A percentile compares a stretch with the other conserved stretches of the same genome.
Conservation (phyloP, 164 flowering plant genomes). For the Buxus sempervirens region DNA sequence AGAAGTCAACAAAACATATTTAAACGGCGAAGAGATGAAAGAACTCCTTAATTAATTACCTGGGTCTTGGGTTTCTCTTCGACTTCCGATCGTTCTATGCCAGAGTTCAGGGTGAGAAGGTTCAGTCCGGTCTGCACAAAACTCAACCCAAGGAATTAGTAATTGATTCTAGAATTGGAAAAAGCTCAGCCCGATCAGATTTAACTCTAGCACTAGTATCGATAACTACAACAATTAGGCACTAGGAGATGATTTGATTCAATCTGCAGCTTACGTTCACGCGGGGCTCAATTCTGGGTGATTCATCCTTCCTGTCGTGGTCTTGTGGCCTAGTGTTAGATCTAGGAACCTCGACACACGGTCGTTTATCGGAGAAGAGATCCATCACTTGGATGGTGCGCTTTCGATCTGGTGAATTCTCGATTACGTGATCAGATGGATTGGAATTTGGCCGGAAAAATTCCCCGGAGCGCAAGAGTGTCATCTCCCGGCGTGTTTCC, state of each 20-base stretch:
- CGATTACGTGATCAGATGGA: background rate
- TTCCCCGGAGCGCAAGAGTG: conserved; percentile 29
- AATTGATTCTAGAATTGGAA: no score
- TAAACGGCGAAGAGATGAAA: background rate
- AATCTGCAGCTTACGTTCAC: conserved; percentile 12
- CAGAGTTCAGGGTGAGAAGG: conserved; percentile 9
- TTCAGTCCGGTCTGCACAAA: conserved; percentile 14
- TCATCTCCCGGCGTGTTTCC: conserved; percentile 27
- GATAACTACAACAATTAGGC: no score
- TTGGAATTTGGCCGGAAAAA: conserved; percentile 21
- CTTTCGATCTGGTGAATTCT: background rate
- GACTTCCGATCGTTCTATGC: background rate
- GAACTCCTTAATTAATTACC: background rate
- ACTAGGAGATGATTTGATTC: background rate
- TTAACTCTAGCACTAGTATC: no score
- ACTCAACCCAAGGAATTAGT: background rate
- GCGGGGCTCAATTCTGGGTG: background rate
- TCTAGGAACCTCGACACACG: background rate
- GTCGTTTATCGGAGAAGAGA: conserved; percentile 16
- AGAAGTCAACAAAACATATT: background rate
- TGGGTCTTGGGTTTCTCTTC: conserved; percentile 12
- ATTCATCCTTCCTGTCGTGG: background rate
- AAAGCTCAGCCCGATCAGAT: background rate
- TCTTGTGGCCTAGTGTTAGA: background rate
- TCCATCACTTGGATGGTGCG: conserved; percentile 16